These are phyloP conservation scores for Lactifluus hygrophoroides DNA, from an alignment of 768 basidiomycete species.

Conservation along the genomic window DNA sequence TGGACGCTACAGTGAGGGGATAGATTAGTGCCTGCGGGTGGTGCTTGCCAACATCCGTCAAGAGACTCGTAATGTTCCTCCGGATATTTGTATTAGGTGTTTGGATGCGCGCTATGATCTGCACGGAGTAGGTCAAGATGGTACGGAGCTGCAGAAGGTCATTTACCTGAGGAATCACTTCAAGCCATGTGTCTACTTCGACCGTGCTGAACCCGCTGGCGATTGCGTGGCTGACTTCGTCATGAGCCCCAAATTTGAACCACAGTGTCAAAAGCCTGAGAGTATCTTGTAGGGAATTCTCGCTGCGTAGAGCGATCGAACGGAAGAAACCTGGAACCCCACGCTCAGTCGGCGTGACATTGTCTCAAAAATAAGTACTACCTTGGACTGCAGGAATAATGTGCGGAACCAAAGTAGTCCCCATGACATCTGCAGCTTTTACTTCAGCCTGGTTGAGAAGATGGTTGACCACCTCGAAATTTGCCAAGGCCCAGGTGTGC, in stretches of 20 bases:
- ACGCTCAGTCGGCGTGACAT: conserved; percentile 4
- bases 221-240: conserved; percentile 86
- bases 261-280: conserved; percentile 88
- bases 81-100: conserved; percentile 84
- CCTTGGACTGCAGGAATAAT: conserved; percentile 92
- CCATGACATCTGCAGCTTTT: conserved; percentile 48
- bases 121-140: conserved; percentile 1
- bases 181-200: conserved; percentile 96
- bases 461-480: conserved; percentile 85
- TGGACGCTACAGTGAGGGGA: conserved; percentile 90
- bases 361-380: conserved; percentile 23
- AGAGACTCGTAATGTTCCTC: conserved; percentile 77
- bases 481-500: conserved; percentile 97
- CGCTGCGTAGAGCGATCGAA: conserved; percentile 83
- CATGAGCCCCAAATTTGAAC: conserved; percentile 94
- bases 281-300: conserved; percentile 91
- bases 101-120: conserved; percentile 99
- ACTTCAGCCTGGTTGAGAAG: conserved; percentile 60
- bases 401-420: conserved; percentile 62
- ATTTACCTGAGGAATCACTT: conserved; percentile 92
- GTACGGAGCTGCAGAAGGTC: neutral
- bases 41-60: conserved; percentile 89
- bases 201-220: conserved; percentile 78
- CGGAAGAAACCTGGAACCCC: conserved; percentile 73
- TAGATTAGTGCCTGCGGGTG: conserved; percentile 98